Evolutionary conservation across 2,329 filamentous ascomycete genomes (phyloP), one percentile per base, ranked within the genome.

Genomic region (Trichoderma brevicompactum): DNA sequence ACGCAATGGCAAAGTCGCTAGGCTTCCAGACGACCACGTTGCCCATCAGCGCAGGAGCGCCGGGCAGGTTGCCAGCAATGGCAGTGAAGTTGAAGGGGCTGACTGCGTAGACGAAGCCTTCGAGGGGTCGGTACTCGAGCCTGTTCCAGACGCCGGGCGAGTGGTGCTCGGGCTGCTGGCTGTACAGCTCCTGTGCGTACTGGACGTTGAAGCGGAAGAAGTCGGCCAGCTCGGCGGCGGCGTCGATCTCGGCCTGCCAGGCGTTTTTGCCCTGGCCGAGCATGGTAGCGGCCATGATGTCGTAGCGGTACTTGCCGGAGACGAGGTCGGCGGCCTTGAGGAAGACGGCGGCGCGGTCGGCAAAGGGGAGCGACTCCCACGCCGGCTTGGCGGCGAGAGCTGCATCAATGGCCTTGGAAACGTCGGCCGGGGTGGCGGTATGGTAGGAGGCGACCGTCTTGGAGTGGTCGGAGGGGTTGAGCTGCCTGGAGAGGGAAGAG

Each of bases 231-330:
- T 99, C 95, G 8, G 94, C 94, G 17, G 94, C 94, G 44, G 94
- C 86, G 78, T 98, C 94, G 69, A 98, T 98, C 84, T 99, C 94
- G n/a, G 95, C 94, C 80, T 99, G 94, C 93, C 93, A 98, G 54
- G 92, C 92, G 77, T 97, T 98, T 87, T 98, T 98, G 73, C 95
- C 94, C 80, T 99, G 94, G 67, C 94, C 95, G 38, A 97, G 83
- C 87, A 98, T 97, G 13, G 95, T 97, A 50, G 92, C 88, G 7
- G 95, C 94, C 91, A 98, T 96, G 72, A 99, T 87, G 65, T 97
- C 92, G 79, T 97, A 97, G 75, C 95, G 87, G 80, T 99, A 98
- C 81, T 98, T 98, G 69, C 87, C 91, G 63, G 91, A 83, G 71
- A 99, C 87, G 68, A 99, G 83, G 76, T 98, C 94, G 40, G 94